Conservation (phyloP, 441 rosid species). For the Euphorbia schlechtendalii region DNA sequence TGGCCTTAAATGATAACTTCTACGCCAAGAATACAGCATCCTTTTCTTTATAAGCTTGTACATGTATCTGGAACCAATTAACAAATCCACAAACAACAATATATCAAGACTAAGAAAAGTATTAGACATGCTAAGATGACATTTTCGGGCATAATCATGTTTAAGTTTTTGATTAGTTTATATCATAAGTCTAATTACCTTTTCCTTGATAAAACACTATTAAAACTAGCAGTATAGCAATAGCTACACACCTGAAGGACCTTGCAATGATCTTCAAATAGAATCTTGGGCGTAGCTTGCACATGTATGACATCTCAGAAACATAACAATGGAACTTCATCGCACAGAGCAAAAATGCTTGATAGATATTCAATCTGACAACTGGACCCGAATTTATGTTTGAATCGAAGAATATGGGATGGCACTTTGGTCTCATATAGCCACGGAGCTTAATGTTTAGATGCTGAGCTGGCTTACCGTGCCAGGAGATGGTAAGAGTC, state of each 20-base stretch:
- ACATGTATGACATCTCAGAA: slow-evolving; percentile 43
- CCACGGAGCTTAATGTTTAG: slow-evolving; percentile 40
- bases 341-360: slow-evolving; percentile 70
- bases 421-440: slow-evolving; percentile 75
- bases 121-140: neutral
- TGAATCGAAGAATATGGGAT: slow-evolving; percentile 70
- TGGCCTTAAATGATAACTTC: slow-evolving; percentile 28
- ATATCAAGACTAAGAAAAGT: neutral
- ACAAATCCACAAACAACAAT: neutral
- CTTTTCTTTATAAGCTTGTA: slow-evolving; percentile 35
- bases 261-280: slow-evolving; percentile 36
- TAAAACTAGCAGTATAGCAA: neutral
- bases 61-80: slow-evolving; percentile 44
- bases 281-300: slow-evolving; percentile 35
- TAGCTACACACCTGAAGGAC: slow-evolving; percentile 46
- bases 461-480: slow-evolving; percentile 37
- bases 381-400: slow-evolving; percentile 65
- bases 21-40: slow-evolving; percentile 35
- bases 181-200: neutral
- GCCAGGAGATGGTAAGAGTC: slow-evolving; percentile 60
- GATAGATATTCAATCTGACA: slow-evolving; percentile 78
- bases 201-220: too few species aligned
- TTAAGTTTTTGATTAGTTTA: neutral
- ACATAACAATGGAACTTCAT: slow-evolving; percentile 84
- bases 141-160: neutral